A percentile compares a stretch with the other conserved stretches of the same genome.
Evolutionary conservation across 352 stramenopile species (phyloP).

Genomic region (Sclerospora graminicola): DNA sequence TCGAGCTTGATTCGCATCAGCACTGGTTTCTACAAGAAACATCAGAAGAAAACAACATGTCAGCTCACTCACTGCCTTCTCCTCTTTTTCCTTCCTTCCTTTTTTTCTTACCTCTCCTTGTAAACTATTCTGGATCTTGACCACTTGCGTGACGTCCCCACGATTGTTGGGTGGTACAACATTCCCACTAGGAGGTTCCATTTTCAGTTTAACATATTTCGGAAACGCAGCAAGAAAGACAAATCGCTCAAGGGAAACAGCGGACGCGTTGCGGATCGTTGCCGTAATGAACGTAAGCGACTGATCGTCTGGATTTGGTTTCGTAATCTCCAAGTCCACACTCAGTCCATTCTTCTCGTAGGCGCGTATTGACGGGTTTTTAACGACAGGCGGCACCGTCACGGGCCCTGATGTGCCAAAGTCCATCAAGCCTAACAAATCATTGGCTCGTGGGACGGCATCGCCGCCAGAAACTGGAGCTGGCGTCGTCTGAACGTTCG

Average conservation of each 20-base stretch:
- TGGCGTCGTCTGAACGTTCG: conserved; percentile 26
- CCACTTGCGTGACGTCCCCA: conserved; percentile 87
- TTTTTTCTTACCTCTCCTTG: conserved; percentile 73
- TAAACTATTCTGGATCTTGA: conserved; percentile 94
- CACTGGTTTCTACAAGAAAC: conserved; percentile 63
- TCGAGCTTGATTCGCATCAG: conserved; percentile 81
- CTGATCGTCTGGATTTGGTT: conserved; percentile 89
- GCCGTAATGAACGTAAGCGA: conserved; percentile 89
- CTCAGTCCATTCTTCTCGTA: conserved; percentile 95
- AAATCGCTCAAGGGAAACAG: conserved; percentile 85
- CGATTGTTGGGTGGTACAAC: conserved; percentile 79
- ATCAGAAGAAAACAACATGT: not conserved
- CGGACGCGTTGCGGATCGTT: conserved; percentile 88
- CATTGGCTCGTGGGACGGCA: conserved; percentile 15
- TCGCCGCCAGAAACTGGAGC: conserved; percentile 14
- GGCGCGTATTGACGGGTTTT: conserved; percentile 69
- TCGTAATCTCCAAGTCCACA: conserved; percentile 86
- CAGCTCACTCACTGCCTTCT: no score
- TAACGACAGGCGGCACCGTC: conserved; percentile 21
- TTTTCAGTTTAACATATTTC: conserved; percentile 97
- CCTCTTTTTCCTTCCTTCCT: no score
- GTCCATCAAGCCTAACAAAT: conserved; percentile 66
- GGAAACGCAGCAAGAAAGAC: conserved; percentile 93
- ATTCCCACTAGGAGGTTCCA: conserved; percentile 92
- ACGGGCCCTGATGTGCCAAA: conserved; percentile 38